Percentiles rank a stretch among this genome's conserved stretches.
These are phyloP conservation scores for Melaleuca alternifolia DNA, from an alignment of 345 rosid species.

Conservation along the genomic window DNA sequence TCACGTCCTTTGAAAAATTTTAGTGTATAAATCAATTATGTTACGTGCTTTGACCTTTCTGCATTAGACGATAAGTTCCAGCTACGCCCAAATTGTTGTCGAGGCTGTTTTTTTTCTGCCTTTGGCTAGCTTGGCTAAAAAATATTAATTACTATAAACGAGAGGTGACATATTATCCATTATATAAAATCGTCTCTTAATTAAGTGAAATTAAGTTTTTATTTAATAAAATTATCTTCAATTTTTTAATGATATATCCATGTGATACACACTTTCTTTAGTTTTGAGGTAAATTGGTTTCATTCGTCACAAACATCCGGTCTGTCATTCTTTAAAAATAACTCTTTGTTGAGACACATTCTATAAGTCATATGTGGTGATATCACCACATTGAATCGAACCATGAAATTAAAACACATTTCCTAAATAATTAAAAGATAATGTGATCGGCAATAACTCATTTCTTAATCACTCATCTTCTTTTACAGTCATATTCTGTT, in stretches of 20 bases:
- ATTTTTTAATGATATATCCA: not conserved
- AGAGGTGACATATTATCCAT: not conserved
- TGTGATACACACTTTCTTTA: not conserved
- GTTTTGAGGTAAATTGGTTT: not conserved
- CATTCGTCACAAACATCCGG: not conserved
- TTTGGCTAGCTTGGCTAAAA: not conserved
- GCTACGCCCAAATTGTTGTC: not conserved
- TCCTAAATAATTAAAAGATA: too few species aligned
- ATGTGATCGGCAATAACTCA: too few species aligned
- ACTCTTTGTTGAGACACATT: not conserved
- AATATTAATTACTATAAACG: rapidly evolving
- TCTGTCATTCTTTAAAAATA: too few species aligned
- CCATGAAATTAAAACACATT: too few species aligned
- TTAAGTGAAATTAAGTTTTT: not conserved
- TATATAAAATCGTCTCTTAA: too few species aligned
- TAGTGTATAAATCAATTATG: not conserved
- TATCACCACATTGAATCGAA: too few species aligned
- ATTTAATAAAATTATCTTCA: not conserved
- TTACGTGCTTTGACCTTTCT: too few species aligned
- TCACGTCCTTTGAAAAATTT: not conserved
- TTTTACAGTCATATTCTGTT: too few species aligned
- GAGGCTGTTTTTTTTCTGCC: not conserved
- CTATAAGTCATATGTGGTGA: too few species aligned
- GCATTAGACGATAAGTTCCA: too few species aligned
- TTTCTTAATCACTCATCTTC: too few species aligned